Conservation (phyloP, 306 rosid species). For the Sindora glabra region DNA sequence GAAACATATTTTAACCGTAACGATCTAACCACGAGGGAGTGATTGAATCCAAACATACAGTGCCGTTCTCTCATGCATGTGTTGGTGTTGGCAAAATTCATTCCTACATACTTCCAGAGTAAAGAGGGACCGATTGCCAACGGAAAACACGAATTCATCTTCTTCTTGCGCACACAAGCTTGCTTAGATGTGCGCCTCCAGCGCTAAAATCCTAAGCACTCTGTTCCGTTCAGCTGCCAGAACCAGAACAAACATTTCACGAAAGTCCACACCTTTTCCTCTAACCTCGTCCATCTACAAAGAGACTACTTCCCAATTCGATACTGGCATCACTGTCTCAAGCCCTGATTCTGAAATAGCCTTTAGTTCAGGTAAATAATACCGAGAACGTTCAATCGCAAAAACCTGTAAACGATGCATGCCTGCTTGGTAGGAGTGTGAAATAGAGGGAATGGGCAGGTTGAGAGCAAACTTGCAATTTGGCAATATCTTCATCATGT, state of each 20-base stretch:
- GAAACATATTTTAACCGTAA: no score
- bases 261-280: background rate
- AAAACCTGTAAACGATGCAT: background rate
- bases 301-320: background rate
- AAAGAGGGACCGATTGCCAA: no score
- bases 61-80: no score
- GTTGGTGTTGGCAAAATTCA: no score
- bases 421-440: background rate
- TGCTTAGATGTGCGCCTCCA: slow-evolving; percentile 29
- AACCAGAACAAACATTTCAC: background rate
- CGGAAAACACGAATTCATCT: background rate
- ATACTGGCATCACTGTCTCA: background rate
- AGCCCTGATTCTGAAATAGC: background rate
- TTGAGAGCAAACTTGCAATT: background rate
- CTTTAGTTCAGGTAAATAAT: slow-evolving; percentile 24
- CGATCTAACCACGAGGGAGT: no score
- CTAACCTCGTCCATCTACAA: background rate
- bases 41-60: no score
- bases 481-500: background rate
- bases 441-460: background rate
- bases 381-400: background rate
- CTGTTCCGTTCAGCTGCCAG: slow-evolving; percentile 18
- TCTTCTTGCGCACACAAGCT: no score
- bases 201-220: slow-evolving; percentile 19
- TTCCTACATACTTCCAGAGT: no score